Percentiles rank a stretch among this genome's conserved stretches.
phyloP scores from a whole-genome alignment of 2,329 filamentous ascomycete species.

The Escovopsis sp. region DNA sequence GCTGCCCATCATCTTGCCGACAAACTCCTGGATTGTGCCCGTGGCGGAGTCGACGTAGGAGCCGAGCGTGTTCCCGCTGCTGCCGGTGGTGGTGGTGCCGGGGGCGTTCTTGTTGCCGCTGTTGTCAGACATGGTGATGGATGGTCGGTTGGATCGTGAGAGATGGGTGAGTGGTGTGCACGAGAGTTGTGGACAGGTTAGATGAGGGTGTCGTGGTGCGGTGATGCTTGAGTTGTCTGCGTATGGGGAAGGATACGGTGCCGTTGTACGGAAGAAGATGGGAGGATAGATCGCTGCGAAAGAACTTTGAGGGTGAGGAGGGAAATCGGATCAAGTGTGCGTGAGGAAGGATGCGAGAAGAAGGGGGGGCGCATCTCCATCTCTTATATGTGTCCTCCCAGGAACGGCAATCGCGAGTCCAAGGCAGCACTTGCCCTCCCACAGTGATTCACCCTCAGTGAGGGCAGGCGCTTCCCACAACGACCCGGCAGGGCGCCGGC shows the following conservation, averaged over 20 bases:
- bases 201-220: neutral
- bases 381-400: too few species aligned
- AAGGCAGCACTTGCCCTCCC: too few species aligned
- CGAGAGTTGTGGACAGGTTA: neutral
- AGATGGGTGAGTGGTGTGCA: neutral
- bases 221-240: neutral
- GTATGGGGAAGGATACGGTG: neutral
- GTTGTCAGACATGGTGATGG: slow-evolving; percentile 15
- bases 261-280: neutral
- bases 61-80: slow-evolving; percentile 44
- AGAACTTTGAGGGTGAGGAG: too few species aligned
- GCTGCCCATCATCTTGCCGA: slow-evolving; percentile 62
- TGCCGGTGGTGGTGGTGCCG: slow-evolving; percentile 12
- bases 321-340: too few species aligned
- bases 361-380: too few species aligned
- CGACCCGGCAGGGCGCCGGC: too few species aligned
- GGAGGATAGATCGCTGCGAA: neutral
- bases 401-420: too few species aligned
- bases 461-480: too few species aligned
- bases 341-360: too few species aligned
- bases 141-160: too few species aligned
- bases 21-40: slow-evolving; percentile 53
- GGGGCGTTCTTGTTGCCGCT: slow-evolving; percentile 12
- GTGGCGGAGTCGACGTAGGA: slow-evolving; percentile 60
- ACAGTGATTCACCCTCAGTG: too few species aligned